A percentile compares a stretch with the other conserved stretches of the same genome.
Conservation (phyloP, 2,329 filamentous ascomycete genomes). For the Botryotinia convoluta region DNA sequence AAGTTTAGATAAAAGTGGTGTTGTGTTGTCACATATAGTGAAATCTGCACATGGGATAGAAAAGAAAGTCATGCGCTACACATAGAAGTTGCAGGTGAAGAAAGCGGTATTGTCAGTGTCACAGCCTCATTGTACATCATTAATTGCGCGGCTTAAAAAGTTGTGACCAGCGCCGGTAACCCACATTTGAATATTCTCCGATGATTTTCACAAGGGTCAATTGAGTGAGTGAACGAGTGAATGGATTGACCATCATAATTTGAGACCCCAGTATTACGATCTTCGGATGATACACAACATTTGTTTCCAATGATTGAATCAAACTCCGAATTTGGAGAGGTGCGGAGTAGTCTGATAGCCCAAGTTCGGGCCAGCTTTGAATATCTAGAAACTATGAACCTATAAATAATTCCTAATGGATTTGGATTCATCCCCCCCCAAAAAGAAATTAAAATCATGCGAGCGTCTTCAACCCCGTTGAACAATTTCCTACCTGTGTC, state of each 20-base stretch:
- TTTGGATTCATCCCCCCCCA: no score
- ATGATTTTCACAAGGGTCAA: constrained; percentile 7
- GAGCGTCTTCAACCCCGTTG: neutral
- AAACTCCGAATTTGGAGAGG: neutral
- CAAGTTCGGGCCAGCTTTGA: neutral
- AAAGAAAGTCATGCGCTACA: neutral
- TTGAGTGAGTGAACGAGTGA: neutral
- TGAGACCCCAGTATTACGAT: neutral
- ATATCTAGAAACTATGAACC: neutral
- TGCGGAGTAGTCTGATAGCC: neutral
- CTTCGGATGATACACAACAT: neutral
- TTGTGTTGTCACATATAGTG: neutral
- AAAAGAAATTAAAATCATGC: neutral
- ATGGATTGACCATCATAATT: neutral
- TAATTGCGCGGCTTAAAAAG: neutral
- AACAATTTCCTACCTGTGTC: neutral
- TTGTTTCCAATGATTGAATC: neutral
- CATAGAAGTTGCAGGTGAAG: neutral
- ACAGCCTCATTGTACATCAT: neutral
- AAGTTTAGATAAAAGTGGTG: neutral
- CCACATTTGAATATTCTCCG: neutral
- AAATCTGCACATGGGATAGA: neutral
- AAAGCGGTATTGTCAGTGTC: neutral
- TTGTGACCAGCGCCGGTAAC: neutral
- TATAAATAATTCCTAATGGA: neutral